Base-by-base conservation (phyloP, 2,329 filamentous ascomycete species). In the Alternaria brassicicola region DNA sequence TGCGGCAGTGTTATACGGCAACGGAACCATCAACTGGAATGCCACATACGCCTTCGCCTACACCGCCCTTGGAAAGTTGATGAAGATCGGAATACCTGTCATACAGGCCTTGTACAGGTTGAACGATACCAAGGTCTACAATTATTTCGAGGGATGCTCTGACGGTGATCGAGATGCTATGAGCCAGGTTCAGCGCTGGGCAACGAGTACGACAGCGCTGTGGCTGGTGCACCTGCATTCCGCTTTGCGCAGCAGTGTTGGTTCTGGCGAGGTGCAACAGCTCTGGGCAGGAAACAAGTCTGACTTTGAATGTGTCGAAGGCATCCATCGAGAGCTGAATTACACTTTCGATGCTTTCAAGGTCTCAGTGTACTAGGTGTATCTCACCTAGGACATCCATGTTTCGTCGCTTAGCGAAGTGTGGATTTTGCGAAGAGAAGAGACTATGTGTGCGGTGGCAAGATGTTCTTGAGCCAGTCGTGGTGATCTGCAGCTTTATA, bases 81-180 rank as follows among this genome's bases (percentile, higher is more conserved):
- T 80, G 9, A 64, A 74, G 21, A 66, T 84, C 10, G 81, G 81
- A 23, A 84, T 84, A 62, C 69, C 73, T 2, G 52, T 84, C 39
- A 77, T 79, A 17, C 67, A 69, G 57, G 72, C 69, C 33, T 78
- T 83, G 51, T 85, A 74, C 57, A 57, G 59, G 26, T 38, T 57
- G 36, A 69, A 63, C 26, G 51, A 52, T 19, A 63, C 59, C 12
- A 69, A 67, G 52, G 21, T 78, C 12, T 83, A 81, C 68, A 76
- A 81, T 2, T 85, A 85, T 72, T 86, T 82, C 63, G 79, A 84
- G 61, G 83, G 82, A 3, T 86, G 84, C 69, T 85, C 82, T 12
- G 83, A 85, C 50, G 83, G 83, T 19, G 84, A 81, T 2, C 77
- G 81, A 5, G 80, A 83, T 63, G 81, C 77, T 13, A 80, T 76